Conservation (phyloP, 2,329 filamentous ascomycete species). For the Exophiala sp. region DNA sequence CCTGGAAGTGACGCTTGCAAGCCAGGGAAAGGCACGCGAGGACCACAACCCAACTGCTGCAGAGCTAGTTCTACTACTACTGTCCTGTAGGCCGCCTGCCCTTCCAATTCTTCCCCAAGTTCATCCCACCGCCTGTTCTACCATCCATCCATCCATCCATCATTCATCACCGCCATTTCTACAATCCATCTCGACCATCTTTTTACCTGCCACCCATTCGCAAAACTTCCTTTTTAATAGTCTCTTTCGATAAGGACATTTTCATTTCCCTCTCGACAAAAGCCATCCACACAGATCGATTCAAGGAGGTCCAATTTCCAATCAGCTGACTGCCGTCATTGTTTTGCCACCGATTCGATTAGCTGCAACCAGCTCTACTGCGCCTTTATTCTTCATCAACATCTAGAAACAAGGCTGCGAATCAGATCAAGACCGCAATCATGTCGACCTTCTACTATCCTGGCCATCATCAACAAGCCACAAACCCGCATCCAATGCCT, state of each 20-base stretch:
- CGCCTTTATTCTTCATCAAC: conserved; percentile 5
- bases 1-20: not conserved
- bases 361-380: conserved; percentile 12
- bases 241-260: not conserved
- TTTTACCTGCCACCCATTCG: not conserved
- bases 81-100: not conserved
- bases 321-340: conserved; percentile 20
- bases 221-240: too few species aligned
- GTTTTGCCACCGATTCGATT: conserved; percentile 25
- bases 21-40: not conserved
- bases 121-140: not conserved
- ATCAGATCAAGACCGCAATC: conserved; percentile 26
- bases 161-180: too few species aligned
- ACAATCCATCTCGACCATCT: not conserved
- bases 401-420: conserved; percentile 9
- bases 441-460: conserved; percentile 49
- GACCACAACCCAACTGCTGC: not conserved
- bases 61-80: not conserved
- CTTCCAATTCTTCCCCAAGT: not conserved
- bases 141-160: too few species aligned
- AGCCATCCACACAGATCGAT: not conserved
- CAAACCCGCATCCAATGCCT: conserved; percentile 44
- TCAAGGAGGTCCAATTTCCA: not conserved
- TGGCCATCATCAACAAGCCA: conserved; percentile 48
- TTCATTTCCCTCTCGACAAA: not conserved